A percentile compares a stretch with the other conserved stretches of the same genome.
phyloP scores from a whole-genome alignment of 371 early-diverging fungal species.

The Chytridium lagenaria region DNA sequence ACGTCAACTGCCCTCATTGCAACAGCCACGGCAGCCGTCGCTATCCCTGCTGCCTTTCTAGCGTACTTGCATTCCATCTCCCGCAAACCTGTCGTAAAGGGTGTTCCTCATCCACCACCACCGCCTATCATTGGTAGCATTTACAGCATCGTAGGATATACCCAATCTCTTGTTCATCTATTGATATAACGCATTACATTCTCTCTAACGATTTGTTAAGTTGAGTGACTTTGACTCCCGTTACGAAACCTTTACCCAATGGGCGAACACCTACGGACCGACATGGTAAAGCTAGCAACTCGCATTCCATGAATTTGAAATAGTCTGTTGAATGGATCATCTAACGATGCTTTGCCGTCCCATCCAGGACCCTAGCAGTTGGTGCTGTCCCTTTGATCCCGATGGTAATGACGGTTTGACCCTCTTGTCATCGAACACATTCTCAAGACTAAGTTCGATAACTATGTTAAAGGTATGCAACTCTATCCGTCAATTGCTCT shows the following conservation, averaged over 20 bases:
- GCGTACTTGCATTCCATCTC: neutral
- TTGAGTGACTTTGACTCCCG: neutral
- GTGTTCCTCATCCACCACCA: constrained; percentile 12
- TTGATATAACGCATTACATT: too few relatives aligned
- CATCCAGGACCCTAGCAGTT: neutral
- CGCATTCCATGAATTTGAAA: too few relatives aligned
- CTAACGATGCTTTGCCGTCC: too few relatives aligned
- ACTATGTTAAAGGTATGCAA: constrained; percentile 15
- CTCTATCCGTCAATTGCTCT: neutral
- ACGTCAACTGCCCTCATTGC: neutral
- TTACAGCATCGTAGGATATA: neutral
- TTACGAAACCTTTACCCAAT: neutral
- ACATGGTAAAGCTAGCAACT: too few relatives aligned
- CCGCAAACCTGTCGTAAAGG: constrained; percentile 5
- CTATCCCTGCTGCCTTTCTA: neutral
- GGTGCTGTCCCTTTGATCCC: neutral
- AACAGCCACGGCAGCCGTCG: neutral
- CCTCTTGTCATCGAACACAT: constrained; percentile 37
- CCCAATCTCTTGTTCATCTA: too few relatives aligned
- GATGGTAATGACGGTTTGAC: constrained; percentile 23
- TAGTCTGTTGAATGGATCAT: too few relatives aligned
- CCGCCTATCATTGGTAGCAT: constrained; percentile 1
- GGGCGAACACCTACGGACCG: neutral
- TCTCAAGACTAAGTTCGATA: constrained; percentile 38
- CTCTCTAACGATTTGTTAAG: too few relatives aligned